phyloP scores from a whole-genome alignment of 2,329 filamentous ascomycete species.

The Colletotrichum destructivum region DNA sequence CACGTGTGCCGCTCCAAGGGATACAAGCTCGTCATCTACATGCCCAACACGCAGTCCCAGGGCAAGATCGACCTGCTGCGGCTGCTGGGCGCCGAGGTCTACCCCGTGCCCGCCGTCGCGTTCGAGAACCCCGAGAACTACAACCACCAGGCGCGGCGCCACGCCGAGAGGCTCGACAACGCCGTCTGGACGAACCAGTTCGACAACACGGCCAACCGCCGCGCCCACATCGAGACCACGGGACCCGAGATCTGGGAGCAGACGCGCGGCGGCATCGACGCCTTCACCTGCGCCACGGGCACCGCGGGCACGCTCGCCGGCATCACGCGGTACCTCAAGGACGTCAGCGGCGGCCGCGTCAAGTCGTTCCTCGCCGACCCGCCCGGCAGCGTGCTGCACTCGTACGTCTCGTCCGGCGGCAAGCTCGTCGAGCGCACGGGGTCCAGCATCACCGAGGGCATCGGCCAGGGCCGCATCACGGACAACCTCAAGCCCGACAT shows the following conservation, averaged over 20 bases:
- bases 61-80: slow-evolving; percentile 96
- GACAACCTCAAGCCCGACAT: slow-evolving; percentile 93
- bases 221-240: slow-evolving; percentile 96
- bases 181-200: slow-evolving; percentile 99
- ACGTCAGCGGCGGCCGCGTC: slow-evolving; percentile 81
- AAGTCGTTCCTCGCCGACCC: slow-evolving; percentile 94
- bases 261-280: slow-evolving; percentile 87
- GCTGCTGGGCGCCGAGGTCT: slow-evolving; percentile 92
- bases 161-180: slow-evolving; percentile 88
- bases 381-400: slow-evolving; percentile 92
- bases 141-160: slow-evolving; percentile 93
- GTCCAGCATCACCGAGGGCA: slow-evolving; percentile 95
- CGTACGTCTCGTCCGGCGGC: slow-evolving; percentile 89
- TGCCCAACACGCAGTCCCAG: slow-evolving; percentile 98
- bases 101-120: slow-evolving; percentile 94
- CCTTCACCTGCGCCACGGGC: slow-evolving; percentile 95
- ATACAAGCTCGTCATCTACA: slow-evolving; percentile 98
- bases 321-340: slow-evolving; percentile 90
- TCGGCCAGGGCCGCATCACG: slow-evolving; percentile 96
- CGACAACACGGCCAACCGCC: slow-evolving; percentile 94
- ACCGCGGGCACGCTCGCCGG: slow-evolving; percentile 94
- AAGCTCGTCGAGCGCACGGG: slow-evolving; percentile 86
- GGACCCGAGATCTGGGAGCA: slow-evolving; percentile 98
- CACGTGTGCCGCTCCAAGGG: slow-evolving; percentile 94
- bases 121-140: slow-evolving; percentile 98